phyloP scores from a whole-genome alignment of 1,139 yeast species.

The Ogataea hybrid region DNA sequence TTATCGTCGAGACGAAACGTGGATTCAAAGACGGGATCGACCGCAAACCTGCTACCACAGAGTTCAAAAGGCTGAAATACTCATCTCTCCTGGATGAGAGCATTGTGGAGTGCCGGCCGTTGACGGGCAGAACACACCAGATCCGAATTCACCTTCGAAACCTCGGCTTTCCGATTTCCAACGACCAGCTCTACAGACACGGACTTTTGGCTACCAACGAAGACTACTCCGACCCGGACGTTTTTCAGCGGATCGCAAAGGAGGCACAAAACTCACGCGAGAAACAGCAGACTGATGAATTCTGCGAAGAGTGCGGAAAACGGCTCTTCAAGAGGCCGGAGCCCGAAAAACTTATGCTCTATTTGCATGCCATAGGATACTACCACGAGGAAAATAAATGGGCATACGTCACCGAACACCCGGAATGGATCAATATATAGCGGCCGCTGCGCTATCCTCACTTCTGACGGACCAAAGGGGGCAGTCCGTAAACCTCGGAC shows the following conservation, averaged over 20 bases:
- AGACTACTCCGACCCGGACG: conserved; percentile 10
- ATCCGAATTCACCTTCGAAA: conserved; percentile 69
- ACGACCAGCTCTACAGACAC: conserved; percentile 56
- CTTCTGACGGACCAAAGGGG: background rate
- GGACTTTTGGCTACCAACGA: conserved; percentile 11
- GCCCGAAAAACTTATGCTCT: conserved; percentile 41
- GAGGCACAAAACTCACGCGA: conserved; percentile 20
- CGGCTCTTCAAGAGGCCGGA: conserved; percentile 40
- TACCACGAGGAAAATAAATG: conserved; percentile 25
- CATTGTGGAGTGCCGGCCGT: conserved; percentile 61
- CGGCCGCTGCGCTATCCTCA: background rate
- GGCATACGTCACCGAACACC: conserved; percentile 38
- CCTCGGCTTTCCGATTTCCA: conserved; percentile 64
- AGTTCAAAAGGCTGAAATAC: conserved; percentile 37
- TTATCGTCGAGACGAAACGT: conserved; percentile 31
- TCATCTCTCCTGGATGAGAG: conserved; percentile 42
- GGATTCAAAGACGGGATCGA: conserved; percentile 28
- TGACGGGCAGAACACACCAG: conserved; percentile 78
- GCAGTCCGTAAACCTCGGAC: conserved; percentile 13
- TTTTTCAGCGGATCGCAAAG: conserved; percentile 21
- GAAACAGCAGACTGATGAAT: conserved; percentile 19
- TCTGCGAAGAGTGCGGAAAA: conserved; percentile 48
- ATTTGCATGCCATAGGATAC: conserved; percentile 60
- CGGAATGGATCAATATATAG: conserved; percentile 37
- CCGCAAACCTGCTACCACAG: conserved; percentile 40